Evolutionary conservation across 208 protist genomes (phyloP).

Genomic region (Trypanosoma conorhini): DNA sequence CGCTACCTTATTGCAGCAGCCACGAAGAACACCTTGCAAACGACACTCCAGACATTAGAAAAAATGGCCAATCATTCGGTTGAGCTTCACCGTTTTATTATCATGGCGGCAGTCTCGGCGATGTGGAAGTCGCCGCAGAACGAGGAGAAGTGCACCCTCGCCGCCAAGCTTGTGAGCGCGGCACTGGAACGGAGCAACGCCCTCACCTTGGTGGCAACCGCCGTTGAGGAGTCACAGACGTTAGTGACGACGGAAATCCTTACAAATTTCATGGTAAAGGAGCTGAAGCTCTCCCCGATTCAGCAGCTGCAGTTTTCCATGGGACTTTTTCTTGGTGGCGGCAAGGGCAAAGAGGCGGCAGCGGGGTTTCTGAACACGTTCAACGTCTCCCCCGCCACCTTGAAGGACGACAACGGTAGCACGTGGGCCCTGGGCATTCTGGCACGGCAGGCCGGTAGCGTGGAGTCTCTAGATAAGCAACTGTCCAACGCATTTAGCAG

Average conservation of each 20-base stretch:
- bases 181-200: constrained; percentile 72
- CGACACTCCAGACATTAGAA: constrained; percentile 66
- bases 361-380: constrained; percentile 59
- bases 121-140: constrained; percentile 28
- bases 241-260: constrained; percentile 50
- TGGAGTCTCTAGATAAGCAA: constrained; percentile 50
- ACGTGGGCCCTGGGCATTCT: constrained; percentile 55
- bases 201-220: constrained; percentile 53
- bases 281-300: constrained; percentile 62
- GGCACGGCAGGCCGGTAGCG: constrained; percentile 51
- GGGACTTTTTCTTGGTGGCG: constrained; percentile 55
- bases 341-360: constrained; percentile 56
- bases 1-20: constrained; percentile 71
- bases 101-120: constrained; percentile 36
- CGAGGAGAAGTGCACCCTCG: constrained; percentile 45
- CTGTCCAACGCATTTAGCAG: constrained; percentile 32
- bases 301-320: constrained; percentile 80
- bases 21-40: constrained; percentile 74
- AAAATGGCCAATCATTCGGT: constrained; percentile 56
- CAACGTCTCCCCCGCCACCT: constrained; percentile 41
- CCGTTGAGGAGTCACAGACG: constrained; percentile 44
- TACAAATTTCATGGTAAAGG: constrained; percentile 50
- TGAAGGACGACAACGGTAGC: constrained; percentile 61
- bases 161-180: constrained; percentile 51
- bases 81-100: constrained; percentile 62